A percentile compares a stretch with the other conserved stretches of the same genome.
Evolutionary conservation across 1,284 basidiomycete genomes (phyloP).

Genomic region (Ganoderma leucocontextum): DNA sequence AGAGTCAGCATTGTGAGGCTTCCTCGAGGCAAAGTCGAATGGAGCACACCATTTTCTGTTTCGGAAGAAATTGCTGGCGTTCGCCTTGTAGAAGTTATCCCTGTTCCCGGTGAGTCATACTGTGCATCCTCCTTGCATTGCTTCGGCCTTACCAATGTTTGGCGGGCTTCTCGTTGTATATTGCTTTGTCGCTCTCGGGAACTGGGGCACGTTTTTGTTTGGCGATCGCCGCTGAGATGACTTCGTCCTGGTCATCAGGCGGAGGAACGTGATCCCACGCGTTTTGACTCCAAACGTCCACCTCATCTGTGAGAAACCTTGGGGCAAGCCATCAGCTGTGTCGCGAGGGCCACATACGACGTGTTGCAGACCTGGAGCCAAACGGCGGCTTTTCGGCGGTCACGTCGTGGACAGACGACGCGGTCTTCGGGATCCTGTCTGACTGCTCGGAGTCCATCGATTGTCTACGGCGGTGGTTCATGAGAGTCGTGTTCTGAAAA

Average conservation of each 20-base stretch:
- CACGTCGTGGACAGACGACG: slow-evolving; percentile 74
- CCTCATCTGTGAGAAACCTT: slow-evolving; percentile 70
- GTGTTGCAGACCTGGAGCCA: slow-evolving; percentile 63
- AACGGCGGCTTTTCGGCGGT: slow-evolving; percentile 68
- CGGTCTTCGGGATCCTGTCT: slow-evolving; percentile 33
- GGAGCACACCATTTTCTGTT: slow-evolving; percentile 81
- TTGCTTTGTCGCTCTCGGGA: slow-evolving; percentile 66
- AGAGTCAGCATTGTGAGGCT: not conserved
- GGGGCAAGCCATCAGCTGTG: slow-evolving; percentile 1
- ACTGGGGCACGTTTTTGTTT: slow-evolving; percentile 78
- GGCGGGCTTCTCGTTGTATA: slow-evolving; percentile 79
- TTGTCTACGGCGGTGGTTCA: not conserved
- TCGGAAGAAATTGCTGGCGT: slow-evolving; percentile 89
- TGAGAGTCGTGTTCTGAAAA: not conserved
- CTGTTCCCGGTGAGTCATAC: slow-evolving; percentile 52
- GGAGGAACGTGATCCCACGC: slow-evolving; percentile 92
- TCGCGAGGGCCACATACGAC: not conserved
- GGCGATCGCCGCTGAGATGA: slow-evolving; percentile 72
- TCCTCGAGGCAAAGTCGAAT: not conserved
- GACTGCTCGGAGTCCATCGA: slow-evolving; percentile 7
- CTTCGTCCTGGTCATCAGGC: slow-evolving; percentile 78
- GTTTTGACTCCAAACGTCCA: slow-evolving; percentile 78
- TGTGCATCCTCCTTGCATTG: not conserved
- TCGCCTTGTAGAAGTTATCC: slow-evolving; percentile 91
- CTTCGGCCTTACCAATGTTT: slow-evolving; percentile 62